These are phyloP conservation scores for Daldinia sp. DNA, from an alignment of 2,329 filamentous ascomycete species.

Conservation along the genomic window DNA sequence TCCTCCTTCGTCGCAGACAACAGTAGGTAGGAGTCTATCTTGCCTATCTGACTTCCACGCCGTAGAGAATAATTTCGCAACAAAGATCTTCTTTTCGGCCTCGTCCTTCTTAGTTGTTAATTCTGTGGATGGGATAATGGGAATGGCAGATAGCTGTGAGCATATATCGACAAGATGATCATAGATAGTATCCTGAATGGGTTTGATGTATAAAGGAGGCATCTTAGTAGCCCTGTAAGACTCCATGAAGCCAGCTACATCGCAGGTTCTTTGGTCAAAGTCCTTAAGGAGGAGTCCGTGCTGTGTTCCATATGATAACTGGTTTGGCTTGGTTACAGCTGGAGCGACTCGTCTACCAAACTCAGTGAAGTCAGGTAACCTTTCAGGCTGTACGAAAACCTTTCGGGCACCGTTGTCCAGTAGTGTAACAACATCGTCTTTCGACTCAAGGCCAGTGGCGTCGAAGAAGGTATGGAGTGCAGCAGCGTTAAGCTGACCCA, in stretches of 20 bases:
- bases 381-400: constrained; percentile 81
- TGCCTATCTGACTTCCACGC: constrained; percentile 84
- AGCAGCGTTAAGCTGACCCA: constrained; percentile 61
- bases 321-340: constrained; percentile 60
- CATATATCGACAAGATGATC: constrained; percentile 62
- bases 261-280: constrained; percentile 60
- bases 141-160: constrained; percentile 69
- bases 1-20: constrained; percentile 90
- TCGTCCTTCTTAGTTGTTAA: constrained; percentile 77
- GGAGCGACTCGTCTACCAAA: constrained; percentile 70
- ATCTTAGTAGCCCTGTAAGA: constrained; percentile 61
- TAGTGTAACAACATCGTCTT: constrained; percentile 80
- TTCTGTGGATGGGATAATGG: constrained; percentile 77
- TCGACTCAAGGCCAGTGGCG: constrained; percentile 74
- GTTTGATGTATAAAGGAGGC: constrained; percentile 64
- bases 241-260: constrained; percentile 59
- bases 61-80: constrained; percentile 77
- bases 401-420: constrained; percentile 88
- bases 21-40: constrained; percentile 87
- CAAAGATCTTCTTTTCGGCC: constrained; percentile 67
- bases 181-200: constrained; percentile 60
- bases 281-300: constrained; percentile 66
- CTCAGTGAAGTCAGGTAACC: constrained; percentile 69
- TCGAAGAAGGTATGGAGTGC: constrained; percentile 79
- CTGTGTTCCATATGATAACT: constrained; percentile 59